Conservation (phyloP, 345 rosid genomes). For the Eucalyptus polyanthemos region DNA sequence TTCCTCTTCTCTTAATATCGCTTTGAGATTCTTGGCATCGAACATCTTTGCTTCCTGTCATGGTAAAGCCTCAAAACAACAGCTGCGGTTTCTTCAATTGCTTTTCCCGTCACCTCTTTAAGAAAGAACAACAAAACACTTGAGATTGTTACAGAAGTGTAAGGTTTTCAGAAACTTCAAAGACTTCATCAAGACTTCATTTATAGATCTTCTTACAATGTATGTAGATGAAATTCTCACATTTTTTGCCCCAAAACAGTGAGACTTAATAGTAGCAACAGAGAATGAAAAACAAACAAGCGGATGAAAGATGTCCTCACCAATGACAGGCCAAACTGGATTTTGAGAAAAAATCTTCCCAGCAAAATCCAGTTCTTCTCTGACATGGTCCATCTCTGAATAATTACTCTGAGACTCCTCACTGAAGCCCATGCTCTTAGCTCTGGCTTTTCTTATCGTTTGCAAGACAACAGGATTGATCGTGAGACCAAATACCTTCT, state of each 20-base stretch:
- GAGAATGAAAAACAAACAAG: background rate
- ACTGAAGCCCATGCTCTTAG: conserved; percentile 56
- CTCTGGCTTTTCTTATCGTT: conserved; percentile 65
- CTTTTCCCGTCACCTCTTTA: conserved; percentile 91
- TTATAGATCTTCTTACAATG: background rate
- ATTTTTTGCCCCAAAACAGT: background rate
- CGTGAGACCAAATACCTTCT: conserved; percentile 69
- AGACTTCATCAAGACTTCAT: background rate
- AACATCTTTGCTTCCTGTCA: conserved; percentile 50
- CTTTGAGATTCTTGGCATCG: conserved; percentile 76
- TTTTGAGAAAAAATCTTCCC: conserved; percentile 51
- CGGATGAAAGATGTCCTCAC: conserved; percentile 12
- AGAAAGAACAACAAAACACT: background rate
- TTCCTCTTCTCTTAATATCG: conserved; percentile 24
- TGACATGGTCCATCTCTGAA: conserved; percentile 68
- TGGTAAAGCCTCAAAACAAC: conserved; percentile 64
- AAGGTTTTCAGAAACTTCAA: background rate
- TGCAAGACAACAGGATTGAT: conserved; percentile 64
- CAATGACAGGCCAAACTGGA: conserved; percentile 81
- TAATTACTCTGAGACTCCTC: conserved; percentile 41
- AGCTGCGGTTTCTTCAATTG: conserved; percentile 89
- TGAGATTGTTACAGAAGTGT: background rate
- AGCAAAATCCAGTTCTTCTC: conserved; percentile 57
- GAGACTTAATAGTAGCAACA: background rate
- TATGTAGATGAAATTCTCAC: background rate